Evolutionary conservation across 2,329 filamentous ascomycete genomes (phyloP), one percentile per base, ranked within the genome.

Genomic region (Spiromastix sp.): DNA sequence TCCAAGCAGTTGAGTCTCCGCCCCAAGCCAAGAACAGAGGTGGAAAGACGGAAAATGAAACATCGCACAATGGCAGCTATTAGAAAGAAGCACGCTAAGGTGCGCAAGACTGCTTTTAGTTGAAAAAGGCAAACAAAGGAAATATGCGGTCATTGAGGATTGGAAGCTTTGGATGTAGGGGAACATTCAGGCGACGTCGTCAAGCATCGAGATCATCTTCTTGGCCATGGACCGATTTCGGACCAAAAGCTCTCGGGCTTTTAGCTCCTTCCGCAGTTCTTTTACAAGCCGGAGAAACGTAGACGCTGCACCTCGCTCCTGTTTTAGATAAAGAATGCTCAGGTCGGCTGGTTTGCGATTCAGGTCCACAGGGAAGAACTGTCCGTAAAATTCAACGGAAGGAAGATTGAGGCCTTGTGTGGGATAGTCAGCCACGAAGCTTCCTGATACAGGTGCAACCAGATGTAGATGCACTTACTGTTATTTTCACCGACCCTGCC

Each of bases 341-440:
- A 95, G 71, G 30, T 79, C 79, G 30, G 76, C 78, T 44, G 77
- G 79, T 49, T 75, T 79, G 31, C 84, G 84, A 51, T 91, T 82
- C 61, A 94, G 84, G 42, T 93, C 81, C 24, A 93, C 81, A 2
- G 81, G 85, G 64, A 93, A 93, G 42, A 95, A 72, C 56, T 95
- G 85, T 24, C 79, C 77, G 11, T 85, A 81, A 58, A 96, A 87
- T 10, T 80, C 72, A n/a, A 95, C 86, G 36, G 85, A 81, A 53
- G 87, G 91, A 54, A 95, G 74, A 43, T 80, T 72, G 34, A 93
- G 71, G 50, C 81, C 84, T 87, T 47, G 21, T 32, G 21, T 19
- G 8, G 26, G 13, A 1, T 7, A 20, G 18, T 37, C 48, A 24
- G 21, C 21, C 7, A 24, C 7, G 21, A n/a, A n/a, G n/a, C n/a